phyloP scores from a whole-genome alignment of 768 basidiomycete genomes.

The Ramaria rubella region DNA sequence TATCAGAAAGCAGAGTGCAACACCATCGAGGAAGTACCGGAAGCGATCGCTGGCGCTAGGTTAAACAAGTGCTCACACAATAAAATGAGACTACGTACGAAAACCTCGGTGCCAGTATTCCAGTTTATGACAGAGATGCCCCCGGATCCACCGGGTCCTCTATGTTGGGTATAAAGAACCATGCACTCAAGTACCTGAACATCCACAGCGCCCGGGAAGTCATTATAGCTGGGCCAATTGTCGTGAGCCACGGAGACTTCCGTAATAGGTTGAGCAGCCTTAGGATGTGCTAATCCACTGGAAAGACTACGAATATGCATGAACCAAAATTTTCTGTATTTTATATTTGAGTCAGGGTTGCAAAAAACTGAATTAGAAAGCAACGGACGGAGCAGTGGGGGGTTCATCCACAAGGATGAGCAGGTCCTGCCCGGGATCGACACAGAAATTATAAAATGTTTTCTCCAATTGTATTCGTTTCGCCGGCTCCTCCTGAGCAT shows the following conservation, averaged over 20 bases:
- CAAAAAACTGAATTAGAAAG: background rate
- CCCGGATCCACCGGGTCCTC: conserved; percentile 3
- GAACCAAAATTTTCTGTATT: background rate
- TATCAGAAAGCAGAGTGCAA: conserved; percentile 3
- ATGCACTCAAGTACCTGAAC: conserved; percentile 2
- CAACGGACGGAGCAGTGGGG: background rate
- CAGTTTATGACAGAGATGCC: conserved; percentile 1
- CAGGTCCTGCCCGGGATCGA: conserved; percentile 8
- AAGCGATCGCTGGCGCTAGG: background rate
- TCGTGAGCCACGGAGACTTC: conserved; percentile 4
- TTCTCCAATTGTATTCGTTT: background rate
- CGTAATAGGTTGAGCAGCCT: background rate
- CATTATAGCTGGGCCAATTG: background rate
- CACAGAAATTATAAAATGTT: conserved; percentile 1
- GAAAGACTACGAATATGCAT: conserved; percentile 4
- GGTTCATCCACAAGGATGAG: conserved; percentile 2
- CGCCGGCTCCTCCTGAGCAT: background rate
- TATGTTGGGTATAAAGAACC: conserved; percentile 4
- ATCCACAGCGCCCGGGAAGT: background rate
- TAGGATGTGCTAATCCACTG: background rate
- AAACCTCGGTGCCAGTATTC: background rate
- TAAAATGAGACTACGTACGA: background rate
- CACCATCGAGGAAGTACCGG: conserved; percentile 3
- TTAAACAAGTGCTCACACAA: too few relatives aligned
- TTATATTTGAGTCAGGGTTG: background rate